phyloP scores from a whole-genome alignment of 768 basidiomycete species.

The Lentinula boryana region DNA sequence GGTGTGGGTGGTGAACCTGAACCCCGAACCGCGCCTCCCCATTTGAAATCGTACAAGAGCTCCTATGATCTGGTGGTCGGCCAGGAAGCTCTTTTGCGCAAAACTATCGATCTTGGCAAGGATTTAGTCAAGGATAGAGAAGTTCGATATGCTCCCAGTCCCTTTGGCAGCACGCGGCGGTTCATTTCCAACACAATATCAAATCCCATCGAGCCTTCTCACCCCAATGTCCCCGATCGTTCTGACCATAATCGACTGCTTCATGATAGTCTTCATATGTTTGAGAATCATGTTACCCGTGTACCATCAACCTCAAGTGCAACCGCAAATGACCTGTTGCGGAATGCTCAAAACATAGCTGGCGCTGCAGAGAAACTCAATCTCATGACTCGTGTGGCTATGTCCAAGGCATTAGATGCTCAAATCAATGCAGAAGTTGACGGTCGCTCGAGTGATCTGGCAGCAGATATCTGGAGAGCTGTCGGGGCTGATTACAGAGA shows the following conservation, averaged over 20 bases:
- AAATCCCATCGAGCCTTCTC: conserved; percentile 14
- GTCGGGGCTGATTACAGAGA: conserved; percentile 73
- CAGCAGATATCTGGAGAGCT: conserved; percentile 58
- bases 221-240: conserved; percentile 8
- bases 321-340: conserved; percentile 47
- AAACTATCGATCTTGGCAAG: conserved; percentile 7
- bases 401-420: conserved; percentile 56
- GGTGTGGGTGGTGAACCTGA: conserved; percentile 19
- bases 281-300: conserved; percentile 60
- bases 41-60: conserved; percentile 34
- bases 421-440: conserved; percentile 76
- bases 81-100: conserved; percentile 12
- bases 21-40: conserved; percentile 32
- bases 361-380: conserved; percentile 65
- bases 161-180: conserved; percentile 19
- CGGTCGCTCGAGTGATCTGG: conserved; percentile 24
- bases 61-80: conserved; percentile 16
- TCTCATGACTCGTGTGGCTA: conserved; percentile 48
- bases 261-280: conserved; percentile 62
- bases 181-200: conserved; percentile 11
- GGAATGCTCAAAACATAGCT: conserved; percentile 59
- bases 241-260: conserved; percentile 67
- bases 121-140: conserved; percentile 12
- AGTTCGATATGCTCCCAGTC: conserved; percentile 19
- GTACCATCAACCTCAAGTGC: conserved; percentile 37